Evolutionary conservation across 2,329 filamentous ascomycete genomes (phyloP), one percentile per base, ranked within the genome.

Genomic region (Uncinocarpus reesii): DNA sequence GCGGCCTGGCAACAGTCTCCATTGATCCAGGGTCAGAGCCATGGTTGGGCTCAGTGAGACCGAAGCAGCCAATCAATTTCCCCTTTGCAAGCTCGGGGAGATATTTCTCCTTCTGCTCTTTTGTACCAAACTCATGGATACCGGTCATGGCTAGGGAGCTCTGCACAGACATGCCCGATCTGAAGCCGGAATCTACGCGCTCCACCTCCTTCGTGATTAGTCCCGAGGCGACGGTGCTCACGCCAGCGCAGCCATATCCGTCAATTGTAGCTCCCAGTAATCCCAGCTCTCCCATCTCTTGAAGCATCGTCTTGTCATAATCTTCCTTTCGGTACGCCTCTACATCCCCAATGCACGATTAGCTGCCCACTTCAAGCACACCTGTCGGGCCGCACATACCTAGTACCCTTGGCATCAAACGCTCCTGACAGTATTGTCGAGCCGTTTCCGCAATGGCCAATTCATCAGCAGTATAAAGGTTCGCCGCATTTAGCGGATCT

Each of bases 261-360:
- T 90, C 72, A 52, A 95, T 89, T 15, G 81, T 90, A 44, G 89
- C 82, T 47, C 89, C 88, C 3, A 95, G 74, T 0, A 95, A 75
- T n/a, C 89, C 89, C 7, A 95, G 72, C 62, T 92, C 86, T 36
- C 89, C 88, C 88, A 95, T 95, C 69, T 95, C 88, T 64, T 83
- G 76, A 26, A 95, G 75, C 52, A 95, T 94, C 59, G 83, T 82
- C 58, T 78, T 76, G 65, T 95, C 88, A 69, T 89, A 95, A 62
- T 87, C 66, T 67, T 95, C 88, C 63, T 90, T 81, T 55, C 88
- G 79, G 68, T 89, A 93, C 51, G 86, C 84, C 68, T 90, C 86
- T 90, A 53, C 49, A 20, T 37, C 52, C 10, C 32, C 34, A 18
- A 38, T 40, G 6, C 28, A 48, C 20, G 20, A 23, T 32, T 21